Evolutionary conservation across 2,329 filamentous ascomycete genomes (phyloP).

Genomic region (Sarocladiaceae sp.): DNA sequence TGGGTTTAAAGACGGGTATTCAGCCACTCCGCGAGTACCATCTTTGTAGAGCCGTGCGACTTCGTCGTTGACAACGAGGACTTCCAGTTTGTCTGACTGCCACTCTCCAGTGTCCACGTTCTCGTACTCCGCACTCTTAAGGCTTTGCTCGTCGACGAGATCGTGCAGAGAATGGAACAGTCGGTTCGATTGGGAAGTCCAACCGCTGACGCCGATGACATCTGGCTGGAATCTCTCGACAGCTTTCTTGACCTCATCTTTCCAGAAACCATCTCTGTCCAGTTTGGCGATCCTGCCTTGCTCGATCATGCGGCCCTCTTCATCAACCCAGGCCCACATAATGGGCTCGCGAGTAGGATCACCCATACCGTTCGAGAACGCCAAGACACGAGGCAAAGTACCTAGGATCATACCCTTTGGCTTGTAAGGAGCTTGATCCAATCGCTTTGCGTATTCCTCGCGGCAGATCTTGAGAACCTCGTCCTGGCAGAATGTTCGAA

Average conservation of each 20-base stretch:
- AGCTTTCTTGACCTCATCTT: conserved; percentile 67
- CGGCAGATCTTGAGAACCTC: conserved; percentile 82
- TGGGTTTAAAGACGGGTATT: conserved; percentile 74
- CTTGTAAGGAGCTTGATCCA: conserved; percentile 95
- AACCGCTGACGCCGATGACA: conserved; percentile 84
- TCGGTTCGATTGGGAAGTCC: conserved; percentile 77
- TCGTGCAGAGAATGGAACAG: conserved; percentile 76
- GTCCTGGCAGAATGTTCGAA: conserved; percentile 91
- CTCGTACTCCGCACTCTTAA: conserved; percentile 76
- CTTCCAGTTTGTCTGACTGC: conserved; percentile 72
- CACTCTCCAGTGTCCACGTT: conserved; percentile 71
- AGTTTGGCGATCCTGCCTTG: conserved; percentile 83
- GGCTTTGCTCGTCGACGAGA: conserved; percentile 68
- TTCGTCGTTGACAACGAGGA: conserved; percentile 91
- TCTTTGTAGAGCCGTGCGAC: conserved; percentile 95
- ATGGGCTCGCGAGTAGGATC: conserved; percentile 69
- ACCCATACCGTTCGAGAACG: conserved; percentile 79
- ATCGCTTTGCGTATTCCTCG: conserved; percentile 79
- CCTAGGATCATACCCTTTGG: conserved; percentile 88
- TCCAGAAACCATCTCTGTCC: conserved; percentile 60
- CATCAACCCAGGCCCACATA: conserved; percentile 88
- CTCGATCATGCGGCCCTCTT: conserved; percentile 83
- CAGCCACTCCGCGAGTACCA: conserved; percentile 68
- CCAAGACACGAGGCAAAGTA: conserved; percentile 78
- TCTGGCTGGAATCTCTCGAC: conserved; percentile 78